A percentile compares a stretch with the other conserved stretches of the same genome.
Evolutionary conservation across 257 asterid genomes (phyloP).

Genomic region (Eustoma russellianum): DNA sequence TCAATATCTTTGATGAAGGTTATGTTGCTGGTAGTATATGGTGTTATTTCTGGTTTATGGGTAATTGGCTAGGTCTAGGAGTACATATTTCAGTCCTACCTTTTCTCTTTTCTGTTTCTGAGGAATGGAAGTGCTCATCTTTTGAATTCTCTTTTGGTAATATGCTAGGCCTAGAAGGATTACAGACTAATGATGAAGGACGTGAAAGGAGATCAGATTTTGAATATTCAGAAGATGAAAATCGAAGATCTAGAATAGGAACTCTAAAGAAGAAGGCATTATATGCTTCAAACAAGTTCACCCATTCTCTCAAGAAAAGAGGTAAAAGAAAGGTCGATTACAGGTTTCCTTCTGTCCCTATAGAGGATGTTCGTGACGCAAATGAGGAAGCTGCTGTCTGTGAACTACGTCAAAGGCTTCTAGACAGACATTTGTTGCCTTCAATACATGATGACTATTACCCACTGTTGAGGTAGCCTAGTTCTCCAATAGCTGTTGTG

Average conservation of each 20-base stretch:
- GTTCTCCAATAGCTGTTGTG: background rate
- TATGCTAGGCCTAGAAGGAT: conserved; percentile 35
- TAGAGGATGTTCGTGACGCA: conserved; percentile 83
- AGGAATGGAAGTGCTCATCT: background rate
- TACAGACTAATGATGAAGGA: conserved; percentile 49
- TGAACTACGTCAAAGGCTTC: conserved; percentile 66
- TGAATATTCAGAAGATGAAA: conserved; percentile 77
- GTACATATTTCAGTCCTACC: too few relatives aligned
- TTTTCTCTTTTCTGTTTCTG: too few relatives aligned
- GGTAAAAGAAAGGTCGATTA: conserved; percentile 87
- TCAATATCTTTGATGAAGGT: background rate
- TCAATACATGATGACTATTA: conserved; percentile 80
- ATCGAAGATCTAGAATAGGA: conserved; percentile 68
- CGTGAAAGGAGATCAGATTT: conserved; percentile 75
- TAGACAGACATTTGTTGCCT: conserved; percentile 66
- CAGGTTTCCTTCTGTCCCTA: conserved; percentile 73
- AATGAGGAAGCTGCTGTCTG: conserved; percentile 73
- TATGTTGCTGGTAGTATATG: background rate
- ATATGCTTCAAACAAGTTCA: conserved; percentile 79
- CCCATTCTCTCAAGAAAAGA: conserved; percentile 77
- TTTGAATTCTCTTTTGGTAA: background rate
- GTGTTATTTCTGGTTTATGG: background rate
- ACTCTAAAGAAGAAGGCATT: conserved; percentile 74
- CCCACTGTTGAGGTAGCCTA: conserved; percentile 60
- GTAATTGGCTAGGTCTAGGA: background rate